Percentiles rank a stretch among this genome's conserved stretches.
Evolutionary conservation across 1,284 basidiomycete genomes (phyloP).

Genomic region (Naganishia sp.): DNA sequence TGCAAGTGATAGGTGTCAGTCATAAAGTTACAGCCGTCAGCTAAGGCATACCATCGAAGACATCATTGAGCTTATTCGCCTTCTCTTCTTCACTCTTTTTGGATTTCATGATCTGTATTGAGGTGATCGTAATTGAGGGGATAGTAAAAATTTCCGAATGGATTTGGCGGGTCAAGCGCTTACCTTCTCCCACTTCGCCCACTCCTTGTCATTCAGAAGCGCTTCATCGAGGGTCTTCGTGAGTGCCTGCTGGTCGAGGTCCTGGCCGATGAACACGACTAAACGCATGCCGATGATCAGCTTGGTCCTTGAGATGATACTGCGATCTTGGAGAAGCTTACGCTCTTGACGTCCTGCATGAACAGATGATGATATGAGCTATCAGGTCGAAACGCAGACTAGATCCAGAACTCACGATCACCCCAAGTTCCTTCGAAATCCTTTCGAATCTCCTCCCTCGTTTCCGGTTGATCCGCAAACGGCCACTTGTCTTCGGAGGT

Average conservation of each 20-base stretch:
- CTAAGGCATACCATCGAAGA: constrained; percentile 49
- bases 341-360: too few relatives aligned
- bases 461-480: constrained; percentile 45
- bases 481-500: constrained; percentile 53
- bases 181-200: constrained; percentile 49
- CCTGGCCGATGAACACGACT: too few relatives aligned
- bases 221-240: constrained; percentile 49
- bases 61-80: constrained; percentile 44
- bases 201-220: constrained; percentile 54
- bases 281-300: too few relatives aligned
- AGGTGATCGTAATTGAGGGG: constrained; percentile 7
- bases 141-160: not conserved
- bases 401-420: constrained; percentile 44
- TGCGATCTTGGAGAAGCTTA: too few relatives aligned
- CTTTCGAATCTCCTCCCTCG: constrained; percentile 38
- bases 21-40: not conserved
- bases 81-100: constrained; percentile 42
- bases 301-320: too few relatives aligned
- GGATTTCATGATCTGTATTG: constrained; percentile 48
- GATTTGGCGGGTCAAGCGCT: not conserved
- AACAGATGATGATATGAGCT: constrained; percentile 37
- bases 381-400: constrained; percentile 50
- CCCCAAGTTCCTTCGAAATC: constrained; percentile 56
- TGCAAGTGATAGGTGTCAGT: constrained; percentile 6
- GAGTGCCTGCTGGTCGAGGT: constrained; percentile 40